Evolutionary conservation across 164 flowering plant species (phyloP), one percentile per base, ranked within the genome.

Genomic region (Amborella trichopoda): DNA sequence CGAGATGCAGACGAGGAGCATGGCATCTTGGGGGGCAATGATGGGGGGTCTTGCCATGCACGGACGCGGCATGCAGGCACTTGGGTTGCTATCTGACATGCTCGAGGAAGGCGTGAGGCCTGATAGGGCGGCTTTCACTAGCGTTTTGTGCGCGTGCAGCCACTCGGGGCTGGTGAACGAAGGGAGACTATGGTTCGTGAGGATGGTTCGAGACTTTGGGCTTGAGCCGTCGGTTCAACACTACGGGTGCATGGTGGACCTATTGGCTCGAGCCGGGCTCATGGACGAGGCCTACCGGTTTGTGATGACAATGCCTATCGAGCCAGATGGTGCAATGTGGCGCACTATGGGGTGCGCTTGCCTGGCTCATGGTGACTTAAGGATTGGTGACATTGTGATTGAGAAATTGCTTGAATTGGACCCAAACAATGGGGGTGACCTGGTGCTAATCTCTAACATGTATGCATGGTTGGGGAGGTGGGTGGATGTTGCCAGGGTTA

Each of bases 221-320:
- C 20, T 59, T 34, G 3, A 3, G 6, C 58, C 58, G 6, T 52
- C 39, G 43, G 42, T 59, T 40, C 63, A 59, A 25, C 63, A 59
- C 18, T 59, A 52, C 40, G 63, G 63, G 22, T 59, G 63, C 19
- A 46, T 59, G 63, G 58, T 59, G 26, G 58, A 59, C 42, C 48
- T 47, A 1, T 28, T 53, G 26, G 63, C 53, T 27, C 52, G 53
- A 24, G 57, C 58, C 1, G 57, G 57, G 43, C 26, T 1, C 32
- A 21, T 52, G 5, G 18, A 48, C 19, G 63, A 59, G 49, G 63
- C 53, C 1, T 53, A 47, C 42, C 20, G 34, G 36, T 47, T 59
- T 17, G 28, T 48, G 33, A 24, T 6, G n/a, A 24, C 37, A n/a
- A 59, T 59, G 58, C 48, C 40, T 9, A 40, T 59, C 27, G 28